Base-by-base conservation (phyloP, 1,284 basidiomycete genomes). In the Trametes hirsuta region DNA sequence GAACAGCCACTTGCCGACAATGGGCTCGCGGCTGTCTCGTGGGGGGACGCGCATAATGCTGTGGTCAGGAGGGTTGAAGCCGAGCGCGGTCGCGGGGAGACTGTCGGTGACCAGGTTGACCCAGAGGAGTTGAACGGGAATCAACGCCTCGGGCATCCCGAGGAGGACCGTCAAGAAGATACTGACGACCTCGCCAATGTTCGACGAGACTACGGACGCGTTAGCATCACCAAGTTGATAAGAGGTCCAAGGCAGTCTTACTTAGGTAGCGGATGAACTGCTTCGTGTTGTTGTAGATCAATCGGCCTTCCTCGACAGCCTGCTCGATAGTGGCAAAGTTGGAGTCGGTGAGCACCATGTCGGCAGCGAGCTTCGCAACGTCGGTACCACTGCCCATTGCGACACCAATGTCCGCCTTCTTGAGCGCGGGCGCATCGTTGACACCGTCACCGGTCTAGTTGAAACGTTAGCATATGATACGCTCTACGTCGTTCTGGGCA, bases 301-400 rank as follows among this genome's bases (percentile, higher is more conserved):
- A 82, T 73, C 97, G 83, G 67, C 97, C 97, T 78, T 98, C 96
- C 75, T 98, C 95, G 41, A 99, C 95, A 2, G 97, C 97, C 62
- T 89, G 84, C 69, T 97, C 90, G 74, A 99, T 97, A 1, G 97
- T 98, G 6, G 95, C 84, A 71, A 93, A 93, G 76, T 93, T 93
- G 12, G 90, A 92, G 72, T 93, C 91, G 3, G 94, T 92, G 47
- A 96, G 85, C 39, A 96, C 93, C 93, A 95, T 97, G 75, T 99
- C 97, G 22, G 96, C 95, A 10, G 97, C 97, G 65, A 98, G 83
- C 77, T 98, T 98, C 60, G 97, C 97, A 30, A 99, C 97, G 72
- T 99, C 97, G 0, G 97, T 99, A 51, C 97, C 97, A 63, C 92
- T 94, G 48, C 97, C 97, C 97, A 99, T 98, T n/a, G 95, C 93